Conservation (phyloP, 2,329 filamentous ascomycete species). For the Achaetomium macrosporum region DNA sequence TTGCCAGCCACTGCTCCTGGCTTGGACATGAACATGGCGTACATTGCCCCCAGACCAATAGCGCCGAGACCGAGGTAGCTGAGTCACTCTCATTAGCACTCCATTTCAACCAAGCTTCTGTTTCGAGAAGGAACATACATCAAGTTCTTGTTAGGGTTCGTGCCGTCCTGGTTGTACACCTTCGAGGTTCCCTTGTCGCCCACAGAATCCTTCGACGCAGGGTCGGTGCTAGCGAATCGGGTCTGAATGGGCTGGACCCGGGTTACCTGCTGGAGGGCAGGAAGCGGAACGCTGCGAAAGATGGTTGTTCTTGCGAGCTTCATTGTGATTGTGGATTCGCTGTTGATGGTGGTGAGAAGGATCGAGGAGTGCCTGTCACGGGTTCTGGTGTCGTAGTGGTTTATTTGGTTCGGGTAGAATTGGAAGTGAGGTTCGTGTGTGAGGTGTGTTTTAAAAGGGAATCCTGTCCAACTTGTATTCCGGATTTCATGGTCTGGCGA, state of each 20-base stretch:
- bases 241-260: background rate
- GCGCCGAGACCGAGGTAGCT: conserved; percentile 8
- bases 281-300: conserved; percentile 4
- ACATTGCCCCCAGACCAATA: conserved; percentile 6
- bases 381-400: background rate
- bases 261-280: background rate
- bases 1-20: conserved; percentile 1
- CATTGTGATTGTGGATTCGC: conserved; percentile 1
- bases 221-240: conserved; percentile 5
- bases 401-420: too few relatives aligned
- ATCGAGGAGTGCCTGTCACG: too few relatives aligned
- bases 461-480: background rate
- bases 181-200: conserved; percentile 15
- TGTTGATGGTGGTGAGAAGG: background rate
- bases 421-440: background rate
- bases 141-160: conserved; percentile 20
- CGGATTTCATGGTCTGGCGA: background rate
- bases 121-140: conserved; percentile 2
- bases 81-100: background rate
- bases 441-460: background rate
- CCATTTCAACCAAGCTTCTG: background rate
- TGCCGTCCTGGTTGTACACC: conserved; percentile 20
- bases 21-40: conserved; percentile 5
- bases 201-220: background rate
- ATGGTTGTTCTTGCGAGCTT: background rate